Evolutionary conservation across 495 filamentous ascomycete genomes (phyloP).

Genomic region (Glarea lozoyensis): DNA sequence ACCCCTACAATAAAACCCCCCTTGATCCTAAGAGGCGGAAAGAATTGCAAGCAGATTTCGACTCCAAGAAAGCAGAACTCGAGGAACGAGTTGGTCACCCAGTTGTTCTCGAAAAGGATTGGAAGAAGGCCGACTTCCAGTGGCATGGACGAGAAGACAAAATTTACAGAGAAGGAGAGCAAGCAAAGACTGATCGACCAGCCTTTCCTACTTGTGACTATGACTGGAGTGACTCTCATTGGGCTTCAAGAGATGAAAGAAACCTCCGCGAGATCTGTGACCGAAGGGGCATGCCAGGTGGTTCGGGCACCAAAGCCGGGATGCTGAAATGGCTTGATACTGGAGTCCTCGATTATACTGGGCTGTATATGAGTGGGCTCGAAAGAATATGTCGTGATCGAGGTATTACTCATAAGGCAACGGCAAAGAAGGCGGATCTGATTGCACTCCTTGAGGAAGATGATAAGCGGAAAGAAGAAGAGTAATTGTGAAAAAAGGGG

Average conservation of each 20-base stretch:
- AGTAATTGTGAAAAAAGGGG: slow-evolving; percentile 4
- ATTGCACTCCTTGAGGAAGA: slow-evolving; percentile 2
- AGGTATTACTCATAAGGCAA: background rate
- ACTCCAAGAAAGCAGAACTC: background rate
- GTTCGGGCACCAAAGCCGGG: slow-evolving; percentile 6
- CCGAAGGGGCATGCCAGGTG: slow-evolving; percentile 5
- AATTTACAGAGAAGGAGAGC: background rate
- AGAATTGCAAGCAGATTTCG: too few species aligned
- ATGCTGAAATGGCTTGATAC: slow-evolving; percentile 14
- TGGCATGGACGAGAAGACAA: background rate
- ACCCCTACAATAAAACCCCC: background rate
- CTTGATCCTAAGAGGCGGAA: background rate
- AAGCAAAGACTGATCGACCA: background rate
- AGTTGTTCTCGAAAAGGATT: too few species aligned
- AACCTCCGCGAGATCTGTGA: slow-evolving; percentile 7
- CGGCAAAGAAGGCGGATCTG: slow-evolving; percentile 10
- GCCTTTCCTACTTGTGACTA: slow-evolving; percentile 4
- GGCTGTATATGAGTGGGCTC: slow-evolving; percentile 1
- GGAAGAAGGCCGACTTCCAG: too few species aligned
- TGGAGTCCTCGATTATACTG: slow-evolving; percentile 6
- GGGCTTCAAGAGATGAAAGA: slow-evolving; percentile 7
- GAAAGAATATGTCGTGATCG: background rate
- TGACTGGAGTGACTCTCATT: slow-evolving; percentile 9
- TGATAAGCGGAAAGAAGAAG: background rate
- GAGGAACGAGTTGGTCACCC: slow-evolving; percentile 4